phyloP scores from a whole-genome alignment of 768 basidiomycete genomes.

The Tylopilus balloui region DNA sequence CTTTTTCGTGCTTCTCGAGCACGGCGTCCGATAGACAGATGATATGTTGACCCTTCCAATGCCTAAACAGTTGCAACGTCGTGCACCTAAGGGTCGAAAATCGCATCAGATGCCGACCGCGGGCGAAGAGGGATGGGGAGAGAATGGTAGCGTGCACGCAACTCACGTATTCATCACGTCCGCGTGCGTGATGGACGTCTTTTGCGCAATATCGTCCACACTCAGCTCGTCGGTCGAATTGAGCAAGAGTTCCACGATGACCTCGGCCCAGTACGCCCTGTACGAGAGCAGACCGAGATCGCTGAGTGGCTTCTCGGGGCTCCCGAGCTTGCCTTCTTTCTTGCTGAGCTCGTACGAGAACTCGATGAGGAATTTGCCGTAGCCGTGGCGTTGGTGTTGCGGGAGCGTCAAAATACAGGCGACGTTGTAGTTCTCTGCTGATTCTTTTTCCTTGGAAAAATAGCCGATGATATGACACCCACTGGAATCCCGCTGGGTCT shows the following conservation, averaged over 20 bases:
- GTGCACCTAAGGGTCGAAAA: conserved; percentile 66
- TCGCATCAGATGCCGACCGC: background rate
- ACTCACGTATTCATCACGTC: conserved; percentile 99
- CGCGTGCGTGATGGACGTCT: conserved; percentile 89
- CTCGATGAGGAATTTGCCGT: conserved; percentile 93
- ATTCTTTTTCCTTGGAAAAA: conserved; percentile 99
- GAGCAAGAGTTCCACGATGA: conserved; percentile 86
- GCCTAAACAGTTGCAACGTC: conserved; percentile 91
- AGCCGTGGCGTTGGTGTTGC: conserved; percentile 95
- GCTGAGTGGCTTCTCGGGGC: conserved; percentile 95
- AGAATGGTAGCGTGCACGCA: conserved; percentile 7
- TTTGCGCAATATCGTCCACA: conserved; percentile 96
- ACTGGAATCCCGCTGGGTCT: conserved; percentile 80
- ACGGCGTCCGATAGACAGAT: conserved; percentile 89
- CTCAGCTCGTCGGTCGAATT: conserved; percentile 70
- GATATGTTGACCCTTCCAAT: conserved; percentile 92
- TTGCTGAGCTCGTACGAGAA: conserved; percentile 98
- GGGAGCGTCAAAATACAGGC: conserved; percentile 99
- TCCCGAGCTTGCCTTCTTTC: conserved; percentile 91
- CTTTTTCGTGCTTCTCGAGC: conserved; percentile 86
- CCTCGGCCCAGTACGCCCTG: conserved; percentile 96
- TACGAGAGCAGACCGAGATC: conserved; percentile 93
- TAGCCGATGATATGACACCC: conserved; percentile 97
- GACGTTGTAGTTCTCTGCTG: conserved; percentile 95
- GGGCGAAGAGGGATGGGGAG: background rate